Evolutionary conservation across 371 early-diverging fungal species (phyloP).

Genomic region (Cladochytrium tenue): DNA sequence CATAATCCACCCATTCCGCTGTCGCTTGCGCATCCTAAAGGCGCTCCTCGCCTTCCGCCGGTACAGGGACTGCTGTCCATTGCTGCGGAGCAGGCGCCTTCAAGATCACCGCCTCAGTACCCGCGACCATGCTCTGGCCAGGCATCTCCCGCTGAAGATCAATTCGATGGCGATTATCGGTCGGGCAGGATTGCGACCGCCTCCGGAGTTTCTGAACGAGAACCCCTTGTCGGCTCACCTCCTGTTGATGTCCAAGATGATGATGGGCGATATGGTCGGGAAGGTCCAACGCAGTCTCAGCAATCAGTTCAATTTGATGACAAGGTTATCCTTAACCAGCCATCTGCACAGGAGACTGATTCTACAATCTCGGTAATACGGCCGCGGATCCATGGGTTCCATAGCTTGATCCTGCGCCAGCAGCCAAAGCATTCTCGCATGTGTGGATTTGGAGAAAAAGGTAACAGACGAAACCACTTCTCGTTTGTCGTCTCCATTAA

Average conservation of each 20-base stretch:
- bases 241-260: too few relatives aligned
- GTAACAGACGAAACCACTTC: conserved; percentile 6
- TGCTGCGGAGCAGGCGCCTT: background rate
- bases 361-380: background rate
- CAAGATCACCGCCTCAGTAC: background rate
- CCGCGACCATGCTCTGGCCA: too few relatives aligned
- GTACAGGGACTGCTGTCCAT: background rate
- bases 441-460: conserved; percentile 90
- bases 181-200: too few relatives aligned
- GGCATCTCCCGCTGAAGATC: too few relatives aligned
- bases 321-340: background rate
- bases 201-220: too few relatives aligned
- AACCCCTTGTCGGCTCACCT: too few relatives aligned
- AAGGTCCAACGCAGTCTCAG: too few relatives aligned
- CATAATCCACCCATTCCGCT: background rate
- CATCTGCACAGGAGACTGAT: background rate
- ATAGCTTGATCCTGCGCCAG: conserved; percentile 62
- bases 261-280: too few relatives aligned
- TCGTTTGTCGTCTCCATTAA: background rate
- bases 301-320: too few relatives aligned
- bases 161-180: too few relatives aligned
- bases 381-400: background rate
- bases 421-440: conserved; percentile 92
- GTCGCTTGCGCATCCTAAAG: background rate
- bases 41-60: background rate